Conservation (phyloP, 2,329 filamentous ascomycete genomes). For the Botrytis sinoallii region DNA sequence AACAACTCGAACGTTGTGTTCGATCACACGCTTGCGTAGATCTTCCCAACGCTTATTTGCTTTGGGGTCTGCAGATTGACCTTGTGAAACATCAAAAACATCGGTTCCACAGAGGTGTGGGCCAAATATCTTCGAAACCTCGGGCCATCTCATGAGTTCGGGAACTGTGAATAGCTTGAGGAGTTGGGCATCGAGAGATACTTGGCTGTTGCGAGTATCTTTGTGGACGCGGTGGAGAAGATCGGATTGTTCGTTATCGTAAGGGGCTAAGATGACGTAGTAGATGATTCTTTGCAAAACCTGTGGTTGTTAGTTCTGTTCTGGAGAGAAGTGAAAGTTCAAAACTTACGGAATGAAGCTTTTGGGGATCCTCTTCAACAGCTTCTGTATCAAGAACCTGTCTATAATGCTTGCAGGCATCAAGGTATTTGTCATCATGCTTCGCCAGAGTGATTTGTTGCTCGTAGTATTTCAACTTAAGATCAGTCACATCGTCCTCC, state of each 20-base stretch:
- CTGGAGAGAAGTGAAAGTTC: not conserved
- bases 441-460: slow-evolving; percentile 95
- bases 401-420: slow-evolving; percentile 96
- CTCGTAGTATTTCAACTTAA: slow-evolving; percentile 95
- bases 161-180: slow-evolving; percentile 92
- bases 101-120: slow-evolving; percentile 85
- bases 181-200: slow-evolving; percentile 78
- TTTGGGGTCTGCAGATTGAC: slow-evolving; percentile 71
- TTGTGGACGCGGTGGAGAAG: slow-evolving; percentile 88
- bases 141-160: slow-evolving; percentile 97
- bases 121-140: slow-evolving; percentile 84
- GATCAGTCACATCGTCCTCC: slow-evolving; percentile 87
- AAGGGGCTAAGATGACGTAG: slow-evolving; percentile 92
- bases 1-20: slow-evolving; percentile 96
- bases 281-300: slow-evolving; percentile 93
- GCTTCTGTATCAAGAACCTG: slow-evolving; percentile 95
- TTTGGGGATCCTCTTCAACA: slow-evolving; percentile 82
- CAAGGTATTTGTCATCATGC: slow-evolving; percentile 95
- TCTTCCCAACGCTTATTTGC: slow-evolving; percentile 87
- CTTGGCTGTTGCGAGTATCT: slow-evolving; percentile 75
- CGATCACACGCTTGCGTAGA: slow-evolving; percentile 95
- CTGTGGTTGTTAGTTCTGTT: slow-evolving; percentile 46
- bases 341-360: slow-evolving; percentile 73
- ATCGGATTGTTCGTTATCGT: slow-evolving; percentile 98
- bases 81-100: slow-evolving; percentile 71